Conservation (phyloP, 1,139 yeast genomes). For the Petasospora fabianii region DNA sequence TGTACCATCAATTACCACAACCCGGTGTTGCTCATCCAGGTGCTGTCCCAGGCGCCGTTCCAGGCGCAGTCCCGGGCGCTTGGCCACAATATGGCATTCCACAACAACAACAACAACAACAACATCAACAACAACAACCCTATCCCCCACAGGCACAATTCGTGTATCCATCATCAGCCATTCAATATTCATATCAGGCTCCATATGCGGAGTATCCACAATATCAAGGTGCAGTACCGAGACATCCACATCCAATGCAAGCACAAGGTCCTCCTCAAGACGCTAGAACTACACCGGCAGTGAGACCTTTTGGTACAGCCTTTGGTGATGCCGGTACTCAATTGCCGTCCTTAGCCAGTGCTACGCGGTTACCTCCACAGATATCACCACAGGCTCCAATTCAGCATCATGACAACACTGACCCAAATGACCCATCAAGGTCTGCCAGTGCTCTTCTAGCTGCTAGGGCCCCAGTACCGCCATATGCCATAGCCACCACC, state of each 20-base stretch:
- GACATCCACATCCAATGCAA: not conserved
- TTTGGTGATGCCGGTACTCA: constrained; percentile 2
- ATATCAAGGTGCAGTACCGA: constrained; percentile 1
- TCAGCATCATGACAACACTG: constrained; percentile 3
- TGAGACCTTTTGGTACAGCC: constrained; percentile 4
- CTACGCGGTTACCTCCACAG: constrained; percentile 2
- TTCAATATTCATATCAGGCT: constrained; percentile 10
- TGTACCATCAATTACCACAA: constrained; percentile 10
- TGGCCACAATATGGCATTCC: constrained; percentile 10
- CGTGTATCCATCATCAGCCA: constrained; percentile 10
- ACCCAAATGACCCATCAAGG: constrained; percentile 2
- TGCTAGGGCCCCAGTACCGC: constrained; percentile 30
- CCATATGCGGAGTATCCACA: constrained; percentile 9
- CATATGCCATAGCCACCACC: constrained; percentile 29
- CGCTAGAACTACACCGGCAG: constrained; percentile 2
- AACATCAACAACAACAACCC: constrained; percentile 13
- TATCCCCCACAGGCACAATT: constrained; percentile 14
- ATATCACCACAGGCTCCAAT: constrained; percentile 2
- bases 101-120: no score
- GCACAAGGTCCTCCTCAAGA: not conserved
- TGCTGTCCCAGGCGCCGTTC: constrained; percentile 4
- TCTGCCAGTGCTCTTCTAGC: constrained; percentile 5
- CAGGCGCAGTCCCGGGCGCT: constrained; percentile 4
- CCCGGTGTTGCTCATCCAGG: constrained; percentile 5
- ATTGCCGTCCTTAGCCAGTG: constrained; percentile 6